These are phyloP conservation scores for Thelephora aurantiotincta DNA, from an alignment of 768 basidiomycete genomes.

Conservation along the genomic window DNA sequence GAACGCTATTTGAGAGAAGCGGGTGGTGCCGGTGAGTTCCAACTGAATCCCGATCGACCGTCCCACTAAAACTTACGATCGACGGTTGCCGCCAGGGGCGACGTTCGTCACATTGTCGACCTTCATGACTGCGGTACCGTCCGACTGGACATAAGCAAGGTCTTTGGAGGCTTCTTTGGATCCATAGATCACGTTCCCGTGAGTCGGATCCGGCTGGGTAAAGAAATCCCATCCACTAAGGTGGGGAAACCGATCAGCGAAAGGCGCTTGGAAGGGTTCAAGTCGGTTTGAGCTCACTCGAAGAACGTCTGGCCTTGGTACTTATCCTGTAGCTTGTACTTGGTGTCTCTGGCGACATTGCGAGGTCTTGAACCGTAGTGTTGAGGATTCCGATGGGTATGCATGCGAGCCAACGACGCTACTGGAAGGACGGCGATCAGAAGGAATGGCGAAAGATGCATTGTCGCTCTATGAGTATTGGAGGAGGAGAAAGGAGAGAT, in stretches of 20 bases:
- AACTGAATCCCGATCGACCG: too few species aligned
- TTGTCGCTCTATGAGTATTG: too few species aligned
- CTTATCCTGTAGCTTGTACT: conserved; percentile 24
- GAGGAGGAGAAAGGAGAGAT: too few species aligned
- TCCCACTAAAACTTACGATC: conserved; percentile 23
- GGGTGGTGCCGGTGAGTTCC: too few species aligned
- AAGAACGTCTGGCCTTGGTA: conserved; percentile 44
- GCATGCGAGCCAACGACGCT: too few species aligned
- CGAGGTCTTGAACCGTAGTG: too few species aligned
- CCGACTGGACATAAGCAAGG: conserved; percentile 49
- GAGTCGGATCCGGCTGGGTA: conserved; percentile 47
- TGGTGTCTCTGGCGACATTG: conserved; percentile 10
- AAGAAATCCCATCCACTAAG: conserved; percentile 60
- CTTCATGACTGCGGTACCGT: conserved; percentile 42
- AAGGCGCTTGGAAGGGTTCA: not conserved
- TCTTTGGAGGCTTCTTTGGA: conserved; percentile 21
- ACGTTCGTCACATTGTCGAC: conserved; percentile 45
- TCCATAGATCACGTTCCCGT: conserved; percentile 53
- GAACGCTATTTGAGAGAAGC: conserved; percentile 28
- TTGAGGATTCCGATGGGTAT: too few species aligned
- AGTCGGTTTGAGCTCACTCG: conserved; percentile 26
- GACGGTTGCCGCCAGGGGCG: conserved; percentile 36
- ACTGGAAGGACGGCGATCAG: too few species aligned
- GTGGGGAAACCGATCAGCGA: not conserved
- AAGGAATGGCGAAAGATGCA: too few species aligned